phyloP scores from a whole-genome alignment of 768 basidiomycete genomes.

The Termitomyces sp. region DNA sequence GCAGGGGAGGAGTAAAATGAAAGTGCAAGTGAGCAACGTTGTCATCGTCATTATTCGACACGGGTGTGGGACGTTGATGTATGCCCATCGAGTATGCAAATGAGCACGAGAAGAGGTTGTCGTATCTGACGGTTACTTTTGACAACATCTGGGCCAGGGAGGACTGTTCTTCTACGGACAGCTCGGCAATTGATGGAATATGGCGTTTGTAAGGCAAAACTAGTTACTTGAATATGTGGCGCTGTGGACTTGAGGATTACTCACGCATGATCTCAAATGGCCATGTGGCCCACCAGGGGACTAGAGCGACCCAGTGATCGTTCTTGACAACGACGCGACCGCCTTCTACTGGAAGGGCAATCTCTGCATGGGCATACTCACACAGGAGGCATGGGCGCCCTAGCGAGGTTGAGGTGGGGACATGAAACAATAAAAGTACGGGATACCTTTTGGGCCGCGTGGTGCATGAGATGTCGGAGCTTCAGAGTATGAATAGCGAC shows the following conservation, averaged over 20 bases:
- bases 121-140: constrained; percentile 63
- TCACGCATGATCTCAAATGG: constrained; percentile 81
- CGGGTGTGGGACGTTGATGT: constrained; percentile 76
- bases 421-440: neutral
- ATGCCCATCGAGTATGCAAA: constrained; percentile 96
- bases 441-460: constrained; percentile 45
- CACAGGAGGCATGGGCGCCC: constrained; percentile 71
- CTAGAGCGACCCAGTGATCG: constrained; percentile 77
- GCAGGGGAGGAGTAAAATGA: constrained; percentile 83
- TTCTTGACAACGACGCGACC: constrained; percentile 71
- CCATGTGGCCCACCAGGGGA: constrained; percentile 97
- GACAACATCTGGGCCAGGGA: constrained; percentile 71
- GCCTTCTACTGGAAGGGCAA: constrained; percentile 35
- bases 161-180: constrained; percentile 57
- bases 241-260: constrained; percentile 16
- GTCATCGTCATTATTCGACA: constrained; percentile 34
- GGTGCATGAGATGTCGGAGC: constrained; percentile 47
- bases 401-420: constrained; percentile 17
- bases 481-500: constrained; percentile 41
- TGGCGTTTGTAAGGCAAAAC: constrained; percentile 80
- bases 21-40: constrained; percentile 80
- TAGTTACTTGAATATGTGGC: constrained; percentile 24
- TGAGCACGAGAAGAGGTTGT: constrained; percentile 79
- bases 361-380: constrained; percentile 75
- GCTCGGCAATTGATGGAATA: constrained; percentile 64